Conservation (phyloP, 1,139 yeast species). For the Magnusiomyces fungicola region DNA sequence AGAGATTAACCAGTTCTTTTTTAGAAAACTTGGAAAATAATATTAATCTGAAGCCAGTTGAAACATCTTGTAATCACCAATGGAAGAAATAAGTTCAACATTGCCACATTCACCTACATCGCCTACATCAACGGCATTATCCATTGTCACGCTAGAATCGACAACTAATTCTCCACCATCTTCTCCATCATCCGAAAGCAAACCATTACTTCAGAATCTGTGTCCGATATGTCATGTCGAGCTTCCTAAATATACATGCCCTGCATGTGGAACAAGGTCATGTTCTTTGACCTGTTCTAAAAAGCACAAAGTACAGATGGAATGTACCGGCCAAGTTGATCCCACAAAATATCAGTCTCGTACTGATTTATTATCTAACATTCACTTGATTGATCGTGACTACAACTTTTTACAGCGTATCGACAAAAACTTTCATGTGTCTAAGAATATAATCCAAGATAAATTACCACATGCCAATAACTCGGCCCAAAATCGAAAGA, state of each 20-base stretch:
- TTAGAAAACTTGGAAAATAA: no score
- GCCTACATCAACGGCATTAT: no score
- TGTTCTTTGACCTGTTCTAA: constrained; percentile 70
- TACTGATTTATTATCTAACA: constrained; percentile 35
- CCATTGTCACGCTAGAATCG: not conserved
- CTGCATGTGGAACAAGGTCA: constrained; percentile 61
- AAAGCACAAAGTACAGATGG: constrained; percentile 53
- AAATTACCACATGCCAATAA: constrained; percentile 9
- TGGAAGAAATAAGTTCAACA: no score
- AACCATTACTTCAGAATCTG: constrained; percentile 8
- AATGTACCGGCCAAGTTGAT: constrained; percentile 64
- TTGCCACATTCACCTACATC: no score
- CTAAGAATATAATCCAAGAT: constrained; percentile 12
- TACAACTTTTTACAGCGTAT: constrained; percentile 65
- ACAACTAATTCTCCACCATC: not conserved
- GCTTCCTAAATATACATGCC: constrained; percentile 65
- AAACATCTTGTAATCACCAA: no score
- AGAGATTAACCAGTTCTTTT: no score
- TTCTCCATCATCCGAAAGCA: not conserved
- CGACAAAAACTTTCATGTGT: constrained; percentile 47
- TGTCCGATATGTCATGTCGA: constrained; percentile 20
- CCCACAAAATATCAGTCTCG: constrained; percentile 50
- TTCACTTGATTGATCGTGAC: constrained; percentile 61
- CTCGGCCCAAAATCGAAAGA: not conserved
- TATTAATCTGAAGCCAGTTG: no score